Evolutionary conservation across 257 asterid species (phyloP).

Genomic region (Ilex aquifolium): DNA sequence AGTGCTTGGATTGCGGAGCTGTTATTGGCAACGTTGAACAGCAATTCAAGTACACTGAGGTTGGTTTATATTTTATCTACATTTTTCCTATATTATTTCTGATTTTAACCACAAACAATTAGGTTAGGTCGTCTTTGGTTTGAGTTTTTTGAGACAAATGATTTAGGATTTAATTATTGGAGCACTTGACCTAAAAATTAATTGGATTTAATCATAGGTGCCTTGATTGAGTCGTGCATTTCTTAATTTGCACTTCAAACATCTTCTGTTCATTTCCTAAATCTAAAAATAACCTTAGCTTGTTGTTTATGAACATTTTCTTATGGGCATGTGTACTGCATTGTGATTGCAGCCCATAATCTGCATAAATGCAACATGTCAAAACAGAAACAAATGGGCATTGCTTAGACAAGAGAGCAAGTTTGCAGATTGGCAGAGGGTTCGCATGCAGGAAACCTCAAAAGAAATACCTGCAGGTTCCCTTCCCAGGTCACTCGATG

Average conservation of each 20-base stretch:
- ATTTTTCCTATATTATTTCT: no score
- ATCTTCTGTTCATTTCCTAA: background rate
- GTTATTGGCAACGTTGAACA: constrained; percentile 76
- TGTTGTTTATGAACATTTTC: background rate
- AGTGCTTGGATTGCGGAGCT: constrained; percentile 86
- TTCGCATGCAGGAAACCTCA: constrained; percentile 93
- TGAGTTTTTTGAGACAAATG: no score
- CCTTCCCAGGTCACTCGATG: constrained; percentile 94
- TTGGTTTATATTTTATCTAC: constrained; percentile 16
- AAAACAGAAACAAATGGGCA: constrained; percentile 79
- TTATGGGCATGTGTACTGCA: background rate
- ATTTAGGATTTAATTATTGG: no score
- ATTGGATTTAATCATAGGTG: no score
- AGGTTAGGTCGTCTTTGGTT: no score
- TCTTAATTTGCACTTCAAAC: background rate
- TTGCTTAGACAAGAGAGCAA: constrained; percentile 95
- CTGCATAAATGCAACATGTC: constrained; percentile 90
- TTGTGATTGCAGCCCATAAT: constrained; percentile 68
- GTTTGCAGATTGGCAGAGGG: constrained; percentile 99
- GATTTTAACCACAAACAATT: no score
- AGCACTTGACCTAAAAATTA: no score
- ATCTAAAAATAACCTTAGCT: background rate
- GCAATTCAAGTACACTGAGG: constrained; percentile 97
- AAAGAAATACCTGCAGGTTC: constrained; percentile 98
- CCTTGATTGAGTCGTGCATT: no score